phyloP scores from a whole-genome alignment of 805 yeast genomes.

The Cyberlindnera nakhonratchasimensis region DNA sequence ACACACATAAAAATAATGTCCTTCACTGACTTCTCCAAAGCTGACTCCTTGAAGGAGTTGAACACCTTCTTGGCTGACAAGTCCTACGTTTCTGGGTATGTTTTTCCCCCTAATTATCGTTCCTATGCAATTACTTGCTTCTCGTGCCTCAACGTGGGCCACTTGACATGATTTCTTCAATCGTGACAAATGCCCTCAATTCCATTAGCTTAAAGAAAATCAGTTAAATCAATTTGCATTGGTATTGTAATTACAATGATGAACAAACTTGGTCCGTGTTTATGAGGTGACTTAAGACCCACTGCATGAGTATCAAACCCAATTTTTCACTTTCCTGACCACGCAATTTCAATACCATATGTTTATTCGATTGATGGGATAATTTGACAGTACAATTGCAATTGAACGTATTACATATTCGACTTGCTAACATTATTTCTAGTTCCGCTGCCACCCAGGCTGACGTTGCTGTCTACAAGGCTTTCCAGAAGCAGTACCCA shows the following conservation, averaged over 20 bases:
- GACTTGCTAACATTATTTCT: constrained; percentile 20
- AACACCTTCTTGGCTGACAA: constrained; percentile 86
- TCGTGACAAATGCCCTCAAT: too few relatives aligned
- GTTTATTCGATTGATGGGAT: too few relatives aligned
- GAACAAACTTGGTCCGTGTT: constrained; percentile 90
- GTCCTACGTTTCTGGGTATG: constrained; percentile 96
- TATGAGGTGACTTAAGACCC: constrained; percentile 95
- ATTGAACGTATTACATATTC: neutral
- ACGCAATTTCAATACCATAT: constrained; percentile 1
- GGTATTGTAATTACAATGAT: constrained; percentile 41
- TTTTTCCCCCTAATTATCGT: constrained; percentile 24
- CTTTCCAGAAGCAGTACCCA: constrained; percentile 90
- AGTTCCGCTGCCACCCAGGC: constrained; percentile 93
- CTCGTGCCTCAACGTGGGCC: neutral
- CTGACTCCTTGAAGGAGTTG: constrained; percentile 68
- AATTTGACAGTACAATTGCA: too few relatives aligned
- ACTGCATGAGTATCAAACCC: constrained; percentile 84
- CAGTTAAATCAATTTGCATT: neutral
- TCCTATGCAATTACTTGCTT: neutral
- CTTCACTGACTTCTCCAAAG: constrained; percentile 76
- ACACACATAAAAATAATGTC: constrained; percentile 49
- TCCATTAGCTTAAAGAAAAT: neutral
- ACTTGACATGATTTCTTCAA: too few relatives aligned
- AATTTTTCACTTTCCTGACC: constrained; percentile 43
- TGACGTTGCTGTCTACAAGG: constrained; percentile 90